Percentiles rank a stretch among this genome's conserved stretches.
Conservation (phyloP, 2,329 filamentous ascomycete genomes). For the Pseudogymnoascus sp. region DNA sequence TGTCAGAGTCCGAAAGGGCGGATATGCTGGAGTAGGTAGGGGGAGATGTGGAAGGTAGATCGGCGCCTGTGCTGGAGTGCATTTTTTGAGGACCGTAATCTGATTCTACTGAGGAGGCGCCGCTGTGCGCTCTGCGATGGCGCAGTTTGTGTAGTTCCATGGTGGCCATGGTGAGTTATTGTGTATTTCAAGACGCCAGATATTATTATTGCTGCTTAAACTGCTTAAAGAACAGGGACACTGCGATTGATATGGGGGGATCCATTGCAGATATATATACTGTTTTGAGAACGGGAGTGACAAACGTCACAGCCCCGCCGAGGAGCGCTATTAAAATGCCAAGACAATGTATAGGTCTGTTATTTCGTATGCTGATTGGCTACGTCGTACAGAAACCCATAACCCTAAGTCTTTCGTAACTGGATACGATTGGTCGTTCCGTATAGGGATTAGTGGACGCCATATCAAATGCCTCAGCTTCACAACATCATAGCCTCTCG, state of each 20-base stretch:
- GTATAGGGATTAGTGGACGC: neutral
- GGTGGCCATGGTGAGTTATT: neutral
- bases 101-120: neutral
- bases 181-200: neutral
- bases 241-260: neutral
- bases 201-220: neutral
- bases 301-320: neutral
- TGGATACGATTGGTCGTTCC: neutral
- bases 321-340: neutral
- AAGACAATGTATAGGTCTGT: neutral
- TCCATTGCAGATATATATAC: neutral
- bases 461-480: too few relatives aligned
- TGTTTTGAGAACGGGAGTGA: neutral
- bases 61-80: neutral
- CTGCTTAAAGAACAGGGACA: neutral
- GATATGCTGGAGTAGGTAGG: neutral
- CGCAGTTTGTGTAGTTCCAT: slow-evolving; percentile 2
- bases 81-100: slow-evolving; percentile 3
- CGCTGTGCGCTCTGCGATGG: neutral
- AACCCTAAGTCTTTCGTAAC: neutral
- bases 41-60: neutral
- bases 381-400: neutral
- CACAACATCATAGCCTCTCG: too few relatives aligned
- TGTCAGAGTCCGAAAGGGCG: neutral
- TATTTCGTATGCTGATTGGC: neutral